phyloP scores from a whole-genome alignment of 192 early-diverging fungal genomes.

The Backusella parvicylindrica region DNA sequence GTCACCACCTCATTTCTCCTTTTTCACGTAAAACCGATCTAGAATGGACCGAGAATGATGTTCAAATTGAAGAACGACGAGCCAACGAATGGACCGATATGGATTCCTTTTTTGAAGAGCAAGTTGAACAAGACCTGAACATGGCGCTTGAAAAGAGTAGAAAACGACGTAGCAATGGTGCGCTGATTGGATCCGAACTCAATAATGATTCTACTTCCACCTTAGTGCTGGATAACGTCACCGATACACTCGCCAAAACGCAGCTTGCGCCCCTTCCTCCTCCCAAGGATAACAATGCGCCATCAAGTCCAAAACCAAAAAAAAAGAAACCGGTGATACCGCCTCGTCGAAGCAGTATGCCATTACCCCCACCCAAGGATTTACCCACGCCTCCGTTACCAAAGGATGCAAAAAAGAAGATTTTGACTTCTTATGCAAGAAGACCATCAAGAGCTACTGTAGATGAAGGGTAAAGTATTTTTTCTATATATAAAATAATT shows the following conservation, averaged over 20 bases:
- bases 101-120: not conserved
- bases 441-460: not conserved
- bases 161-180: not conserved
- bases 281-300: not conserved
- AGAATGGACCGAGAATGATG: slow-evolving; percentile 1
- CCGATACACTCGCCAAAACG: not conserved
- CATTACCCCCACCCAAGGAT: not conserved
- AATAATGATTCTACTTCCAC: not conserved
- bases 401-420: not conserved
- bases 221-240: not conserved
- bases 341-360: slow-evolving; percentile 9
- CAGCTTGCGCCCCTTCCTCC: not conserved
- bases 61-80: not conserved
- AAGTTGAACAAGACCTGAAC: not conserved
- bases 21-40: not conserved
- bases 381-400: not conserved
- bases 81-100: not conserved
- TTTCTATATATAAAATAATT: not conserved
- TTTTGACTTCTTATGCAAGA: slow-evolving; percentile 1
- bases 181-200: not conserved
- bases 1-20: not conserved
- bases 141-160: not conserved
- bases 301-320: not conserved
- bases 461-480: not conserved
- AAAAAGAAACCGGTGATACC: not conserved